Conservation (phyloP, 345 rosid genomes). For the Iberis pinnata region DNA sequence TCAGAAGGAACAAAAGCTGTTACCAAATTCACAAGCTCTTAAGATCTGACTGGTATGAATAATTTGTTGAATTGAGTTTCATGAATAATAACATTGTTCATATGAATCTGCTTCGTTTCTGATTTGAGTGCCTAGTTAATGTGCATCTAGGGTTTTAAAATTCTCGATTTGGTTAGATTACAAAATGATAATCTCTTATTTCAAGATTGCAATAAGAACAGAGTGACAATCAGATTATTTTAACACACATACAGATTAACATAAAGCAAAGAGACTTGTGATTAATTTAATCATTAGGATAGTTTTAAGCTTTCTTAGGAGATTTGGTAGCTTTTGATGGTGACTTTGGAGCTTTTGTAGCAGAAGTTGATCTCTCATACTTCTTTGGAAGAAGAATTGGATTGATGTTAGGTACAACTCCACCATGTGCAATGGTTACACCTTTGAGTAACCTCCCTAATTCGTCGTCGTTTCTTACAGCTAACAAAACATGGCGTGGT, state of each 20-base stretch:
- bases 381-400: constrained; percentile 63
- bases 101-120: no score
- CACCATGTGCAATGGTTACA: constrained; percentile 77
- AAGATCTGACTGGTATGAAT: neutral
- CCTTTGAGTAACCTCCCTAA: constrained; percentile 59
- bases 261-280: no score
- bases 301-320: constrained; percentile 47
- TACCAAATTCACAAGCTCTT: constrained; percentile 64
- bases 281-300: no score
- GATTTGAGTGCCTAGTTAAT: no score
- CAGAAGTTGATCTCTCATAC: constrained; percentile 35
- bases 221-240: no score
- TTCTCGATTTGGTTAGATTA: no score
- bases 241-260: neutral
- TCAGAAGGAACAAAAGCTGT: constrained; percentile 68
- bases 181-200: no score
- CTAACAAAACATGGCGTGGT: constrained; percentile 57
- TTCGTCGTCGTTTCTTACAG: constrained; percentile 70
- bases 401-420: constrained; percentile 66
- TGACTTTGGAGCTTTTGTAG: constrained; percentile 52
- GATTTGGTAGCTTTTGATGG: constrained; percentile 64
- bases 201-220: no score
- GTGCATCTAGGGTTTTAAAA: no score
- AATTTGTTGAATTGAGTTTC: neutral
- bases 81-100: no score